A percentile compares a stretch with the other conserved stretches of the same genome.
Conservation (phyloP, 2,329 filamentous ascomycete species). For the Scytalidium sp. region DNA sequence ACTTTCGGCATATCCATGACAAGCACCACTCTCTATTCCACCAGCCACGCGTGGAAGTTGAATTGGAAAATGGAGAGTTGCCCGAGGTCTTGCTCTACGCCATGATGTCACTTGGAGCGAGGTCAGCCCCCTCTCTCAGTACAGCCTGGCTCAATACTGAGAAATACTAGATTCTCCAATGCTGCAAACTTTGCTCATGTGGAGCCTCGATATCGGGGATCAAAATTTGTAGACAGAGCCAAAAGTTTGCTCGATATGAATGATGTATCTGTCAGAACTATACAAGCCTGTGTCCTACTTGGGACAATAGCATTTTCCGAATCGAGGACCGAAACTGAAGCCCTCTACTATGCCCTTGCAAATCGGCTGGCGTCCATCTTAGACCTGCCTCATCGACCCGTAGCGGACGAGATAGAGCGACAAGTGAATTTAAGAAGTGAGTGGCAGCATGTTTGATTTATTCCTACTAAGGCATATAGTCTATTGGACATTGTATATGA, state of each 20-base stretch:
- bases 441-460: not conserved
- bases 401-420: conserved; percentile 25
- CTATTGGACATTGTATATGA: conserved; percentile 40
- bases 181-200: conserved; percentile 14
- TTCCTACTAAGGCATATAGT: conserved; percentile 13
- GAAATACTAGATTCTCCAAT: conserved; percentile 19
- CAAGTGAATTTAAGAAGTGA: conserved; percentile 32
- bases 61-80: conserved; percentile 19
- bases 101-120: conserved; percentile 24
- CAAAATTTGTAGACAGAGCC: conserved; percentile 17
- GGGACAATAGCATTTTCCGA: conserved; percentile 31
- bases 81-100: conserved; percentile 20
- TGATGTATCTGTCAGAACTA: conserved; percentile 32
- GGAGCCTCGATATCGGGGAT: conserved; percentile 20
- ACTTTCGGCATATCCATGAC: conserved; percentile 31
- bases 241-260: conserved; percentile 30
- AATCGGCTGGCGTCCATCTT: conserved; percentile 33
- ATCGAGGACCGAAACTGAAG: conserved; percentile 32
- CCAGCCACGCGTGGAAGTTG: conserved; percentile 22
- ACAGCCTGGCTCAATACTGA: not conserved
- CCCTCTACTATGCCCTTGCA: conserved; percentile 35
- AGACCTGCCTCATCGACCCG: conserved; percentile 31
- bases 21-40: conserved; percentile 32
- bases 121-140: conserved; percentile 3
- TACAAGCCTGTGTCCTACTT: conserved; percentile 38